Base-by-base conservation (phyloP, 2,329 filamentous ascomycete species). In the Fusarium sp. region DNA sequence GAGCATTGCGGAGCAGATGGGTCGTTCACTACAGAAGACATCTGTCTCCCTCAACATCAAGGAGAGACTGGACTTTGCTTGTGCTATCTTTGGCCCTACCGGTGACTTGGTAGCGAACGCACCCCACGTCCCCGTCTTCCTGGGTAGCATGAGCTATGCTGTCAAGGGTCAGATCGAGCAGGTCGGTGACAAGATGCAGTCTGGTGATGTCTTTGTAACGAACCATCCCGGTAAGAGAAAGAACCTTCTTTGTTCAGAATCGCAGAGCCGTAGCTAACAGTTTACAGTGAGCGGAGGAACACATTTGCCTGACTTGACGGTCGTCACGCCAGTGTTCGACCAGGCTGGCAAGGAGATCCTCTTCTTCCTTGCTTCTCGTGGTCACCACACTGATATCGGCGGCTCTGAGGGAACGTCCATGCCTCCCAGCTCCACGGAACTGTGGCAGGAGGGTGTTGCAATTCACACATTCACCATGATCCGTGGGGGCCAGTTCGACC, bases 1-100 rank as follows among this genome's bases (percentile, higher is more conserved):
- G 93, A 91, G 91, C 2, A 93, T 95, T 71, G 93, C 93, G 1
- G 93, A 95, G 81, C 92, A 95, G 78, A 95, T 95, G 93, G 93
- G 93, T 1, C 87, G 92, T 58, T 91, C 92, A 7, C 81, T 95
- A 41, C 92, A 95, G 77, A 94, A 94, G 84, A 94, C 92, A 0
- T 91, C 90, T 77, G 90, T 95, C 35, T 92, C 89, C 59, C 93
- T 91, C 1, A 95, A 95, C 75, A 92, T 95, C 81, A 92, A 95
- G 77, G 93, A 95, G 79, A 88, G 93, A n/a, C 85, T 95, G 2
- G 93, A 95, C 77, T 95, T 94, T 79, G 94, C 92, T 2, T 95
- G 93, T 72, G 93, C 93, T 3, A 84, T 95, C 0, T 95, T 95
- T 78, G 92, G 93, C 64, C 88, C 91, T 0, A 90, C 92, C 27